Conservation (phyloP, 148 eudicot genomes). For the Silene uniflora region DNA sequence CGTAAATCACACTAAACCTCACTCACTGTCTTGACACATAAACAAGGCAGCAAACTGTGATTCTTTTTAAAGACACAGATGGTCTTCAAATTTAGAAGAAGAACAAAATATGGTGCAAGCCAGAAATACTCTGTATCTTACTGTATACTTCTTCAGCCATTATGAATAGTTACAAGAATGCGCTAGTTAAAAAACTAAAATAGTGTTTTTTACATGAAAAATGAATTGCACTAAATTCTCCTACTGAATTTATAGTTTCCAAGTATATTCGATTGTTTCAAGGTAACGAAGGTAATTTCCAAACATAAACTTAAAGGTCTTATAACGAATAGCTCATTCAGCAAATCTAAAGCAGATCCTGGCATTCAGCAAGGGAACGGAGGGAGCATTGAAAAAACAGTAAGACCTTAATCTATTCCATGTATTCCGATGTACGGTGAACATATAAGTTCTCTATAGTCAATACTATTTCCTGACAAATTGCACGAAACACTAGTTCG, state of each 20-base stretch:
- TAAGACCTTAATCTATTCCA: not conserved
- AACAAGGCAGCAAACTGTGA: too few species aligned
- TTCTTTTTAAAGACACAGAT: too few species aligned
- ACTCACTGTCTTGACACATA: too few species aligned
- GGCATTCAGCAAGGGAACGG: not conserved
- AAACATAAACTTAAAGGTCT: not conserved
- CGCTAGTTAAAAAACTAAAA: too few species aligned
- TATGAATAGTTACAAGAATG: not conserved
- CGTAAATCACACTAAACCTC: too few species aligned
- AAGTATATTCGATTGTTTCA: not conserved
- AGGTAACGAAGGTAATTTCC: not conserved
- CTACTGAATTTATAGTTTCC: not conserved
- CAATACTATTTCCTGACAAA: not conserved
- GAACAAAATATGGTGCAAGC: not conserved
- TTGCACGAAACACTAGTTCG: not conserved
- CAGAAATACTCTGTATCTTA: not conserved
- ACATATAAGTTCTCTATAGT: not conserved
- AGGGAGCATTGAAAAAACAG: not conserved
- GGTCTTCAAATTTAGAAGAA: not conserved
- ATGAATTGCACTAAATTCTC: not conserved
- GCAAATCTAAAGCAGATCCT: not conserved
- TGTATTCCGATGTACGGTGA: not conserved
- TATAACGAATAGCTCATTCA: not conserved
- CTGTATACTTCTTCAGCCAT: not conserved
- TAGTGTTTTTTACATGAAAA: not conserved